phyloP scores from a whole-genome alignment of 192 early-diverging fungal species.

The Coemansia sp. region DNA sequence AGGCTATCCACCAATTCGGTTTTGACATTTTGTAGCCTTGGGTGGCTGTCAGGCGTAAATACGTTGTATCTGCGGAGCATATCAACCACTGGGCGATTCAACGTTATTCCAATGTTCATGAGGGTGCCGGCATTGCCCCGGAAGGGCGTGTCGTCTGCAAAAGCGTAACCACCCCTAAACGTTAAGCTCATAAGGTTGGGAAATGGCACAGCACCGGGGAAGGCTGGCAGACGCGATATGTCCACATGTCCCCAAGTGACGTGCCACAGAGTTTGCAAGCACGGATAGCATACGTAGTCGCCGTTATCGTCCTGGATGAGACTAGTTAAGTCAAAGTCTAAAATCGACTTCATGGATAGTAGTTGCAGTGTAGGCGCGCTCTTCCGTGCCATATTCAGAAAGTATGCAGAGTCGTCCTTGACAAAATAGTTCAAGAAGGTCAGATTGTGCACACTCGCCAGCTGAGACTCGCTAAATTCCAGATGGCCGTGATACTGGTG shows the following conservation, averaged over 20 bases:
- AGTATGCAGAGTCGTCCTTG: not conserved
- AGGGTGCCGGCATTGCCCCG: not conserved
- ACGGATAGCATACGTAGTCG: not conserved
- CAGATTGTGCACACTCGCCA: not conserved
- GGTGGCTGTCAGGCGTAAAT: not conserved
- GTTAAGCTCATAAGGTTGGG: not conserved
- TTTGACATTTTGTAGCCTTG: not conserved
- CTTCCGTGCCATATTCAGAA: not conserved
- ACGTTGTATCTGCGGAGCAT: not conserved
- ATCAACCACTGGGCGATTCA: not conserved
- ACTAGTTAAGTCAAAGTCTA: not conserved
- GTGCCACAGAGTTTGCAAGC: not conserved
- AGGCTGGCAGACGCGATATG: not conserved
- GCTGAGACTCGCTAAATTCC: not conserved
- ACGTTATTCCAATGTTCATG: not conserved
- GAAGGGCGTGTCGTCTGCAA: not conserved
- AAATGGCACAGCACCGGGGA: not conserved
- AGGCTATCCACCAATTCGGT: not conserved
- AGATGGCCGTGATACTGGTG: not conserved
- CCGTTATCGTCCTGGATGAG: not conserved
- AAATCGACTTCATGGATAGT: not conserved
- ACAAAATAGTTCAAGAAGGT: not conserved
- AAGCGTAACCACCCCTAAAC: not conserved
- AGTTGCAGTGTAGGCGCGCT: not conserved
- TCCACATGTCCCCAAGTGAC: not conserved